Percentiles rank a stretch among this genome's conserved stretches.
Conservation (phyloP, 1,139 yeast species). For the Pichia inconspicua region DNA sequence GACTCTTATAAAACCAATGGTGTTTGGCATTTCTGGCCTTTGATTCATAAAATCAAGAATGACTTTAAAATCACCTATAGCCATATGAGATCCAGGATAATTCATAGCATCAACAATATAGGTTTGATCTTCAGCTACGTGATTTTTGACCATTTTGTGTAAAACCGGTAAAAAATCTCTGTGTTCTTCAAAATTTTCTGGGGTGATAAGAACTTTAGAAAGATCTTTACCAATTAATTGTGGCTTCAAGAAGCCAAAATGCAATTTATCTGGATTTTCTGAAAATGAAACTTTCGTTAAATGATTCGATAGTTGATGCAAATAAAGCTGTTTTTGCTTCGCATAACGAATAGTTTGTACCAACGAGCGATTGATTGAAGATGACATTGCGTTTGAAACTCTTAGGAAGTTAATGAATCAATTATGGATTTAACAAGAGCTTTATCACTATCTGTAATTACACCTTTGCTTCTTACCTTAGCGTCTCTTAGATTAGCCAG, state of each 20-base stretch:
- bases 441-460: neutral
- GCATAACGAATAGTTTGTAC: slow-evolving; percentile 18
- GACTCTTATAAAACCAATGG: slow-evolving; percentile 63
- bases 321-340: slow-evolving; percentile 25
- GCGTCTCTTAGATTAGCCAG: neutral
- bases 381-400: no score
- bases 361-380: slow-evolving; percentile 15
- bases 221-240: slow-evolving; percentile 4
- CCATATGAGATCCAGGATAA: slow-evolving; percentile 52
- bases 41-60: slow-evolving; percentile 58
- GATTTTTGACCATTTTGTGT: slow-evolving; percentile 26
- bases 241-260: slow-evolving; percentile 22
- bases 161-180: slow-evolving; percentile 25
- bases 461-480: neutral
- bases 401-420: neutral
- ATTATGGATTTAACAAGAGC: neutral
- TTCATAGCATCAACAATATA: slow-evolving; percentile 57
- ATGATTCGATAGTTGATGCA: slow-evolving; percentile 24
- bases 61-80: slow-evolving; percentile 63
- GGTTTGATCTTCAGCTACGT: slow-evolving; percentile 44
- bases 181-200: slow-evolving; percentile 25
- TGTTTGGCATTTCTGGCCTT: slow-evolving; percentile 65
- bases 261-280: slow-evolving; percentile 28
- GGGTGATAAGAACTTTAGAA: slow-evolving; percentile 12
- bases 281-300: slow-evolving; percentile 35